Percentiles rank a stretch among this genome's conserved stretches.
phyloP scores from a whole-genome alignment of 2,329 filamentous ascomycete species.

The Penicillium sp. region DNA sequence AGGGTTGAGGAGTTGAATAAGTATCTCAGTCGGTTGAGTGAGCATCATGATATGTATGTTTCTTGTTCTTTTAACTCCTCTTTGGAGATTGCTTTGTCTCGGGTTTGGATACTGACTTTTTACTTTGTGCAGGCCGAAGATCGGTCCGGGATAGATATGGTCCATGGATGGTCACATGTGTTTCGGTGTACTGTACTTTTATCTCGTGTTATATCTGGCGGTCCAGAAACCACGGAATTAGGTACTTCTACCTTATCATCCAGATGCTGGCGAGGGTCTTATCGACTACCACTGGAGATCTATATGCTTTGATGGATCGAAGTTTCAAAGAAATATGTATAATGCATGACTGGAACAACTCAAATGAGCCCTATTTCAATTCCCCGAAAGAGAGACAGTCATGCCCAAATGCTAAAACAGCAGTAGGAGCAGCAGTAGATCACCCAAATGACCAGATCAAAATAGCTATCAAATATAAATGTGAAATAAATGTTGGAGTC shows the following conservation, averaged over 20 bases:
- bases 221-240: not conserved
- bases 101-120: constrained; percentile 14
- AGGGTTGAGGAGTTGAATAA: constrained; percentile 92
- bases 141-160: constrained; percentile 40
- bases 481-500: too few relatives aligned
- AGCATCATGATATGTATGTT: constrained; percentile 89
- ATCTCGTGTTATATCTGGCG: not conserved
- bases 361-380: constrained; percentile 18
- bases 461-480: constrained; percentile 1
- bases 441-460: not conserved
- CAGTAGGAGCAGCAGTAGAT: not conserved
- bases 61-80: constrained; percentile 11
- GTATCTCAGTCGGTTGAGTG: constrained; percentile 84
- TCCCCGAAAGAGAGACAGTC: constrained; percentile 14
- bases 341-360: constrained; percentile 10
- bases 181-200: constrained; percentile 3
- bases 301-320: not conserved
- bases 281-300: not conserved
- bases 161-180: too few relatives aligned
- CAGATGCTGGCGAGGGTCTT: too few relatives aligned
- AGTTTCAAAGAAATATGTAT: not conserved
- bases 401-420: constrained; percentile 10
- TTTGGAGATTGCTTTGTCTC: not conserved
- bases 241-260: too few relatives aligned
- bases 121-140: constrained; percentile 35